Conservation (phyloP, 805 yeast genomes). For the Ogataea trehaloabstinens region DNA sequence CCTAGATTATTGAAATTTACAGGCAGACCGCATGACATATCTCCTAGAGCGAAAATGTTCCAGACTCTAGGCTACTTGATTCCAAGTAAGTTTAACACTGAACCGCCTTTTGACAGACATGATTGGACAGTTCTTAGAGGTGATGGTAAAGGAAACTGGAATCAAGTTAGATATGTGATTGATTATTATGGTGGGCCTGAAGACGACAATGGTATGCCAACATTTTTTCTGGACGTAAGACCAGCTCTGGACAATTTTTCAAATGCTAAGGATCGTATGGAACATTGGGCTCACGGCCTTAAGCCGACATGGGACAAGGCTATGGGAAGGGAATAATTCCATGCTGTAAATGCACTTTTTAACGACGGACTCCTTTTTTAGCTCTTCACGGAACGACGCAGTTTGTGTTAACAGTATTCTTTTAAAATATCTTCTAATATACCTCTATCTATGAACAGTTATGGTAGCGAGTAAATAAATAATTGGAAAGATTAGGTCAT, state of each 20-base stretch:
- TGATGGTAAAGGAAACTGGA: conserved; percentile 51
- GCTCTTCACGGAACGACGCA: too few species aligned
- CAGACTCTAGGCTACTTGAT: conserved; percentile 62
- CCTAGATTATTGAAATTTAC: conserved; percentile 86
- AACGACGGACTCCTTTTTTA: too few species aligned
- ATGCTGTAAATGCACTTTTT: conserved; percentile 9
- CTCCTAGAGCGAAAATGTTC: conserved; percentile 80
- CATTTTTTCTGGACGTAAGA: conserved; percentile 89
- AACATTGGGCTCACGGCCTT: conserved; percentile 51
- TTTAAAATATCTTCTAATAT: too few species aligned
- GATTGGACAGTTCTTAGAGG: conserved; percentile 95
- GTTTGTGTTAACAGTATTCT: too few species aligned
- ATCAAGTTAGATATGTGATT: conserved; percentile 82
- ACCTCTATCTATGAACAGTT: too few species aligned
- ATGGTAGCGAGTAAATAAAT: too few species aligned
- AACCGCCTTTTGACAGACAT: conserved; percentile 96
- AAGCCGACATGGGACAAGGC: conserved; percentile 69
- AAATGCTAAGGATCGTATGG: conserved; percentile 66
- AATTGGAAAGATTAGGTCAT: conserved; percentile 66
- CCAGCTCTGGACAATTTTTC: conserved; percentile 80
- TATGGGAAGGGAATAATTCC: conserved; percentile 47
- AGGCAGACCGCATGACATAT: conserved; percentile 84
- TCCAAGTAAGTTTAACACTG: conserved; percentile 69
- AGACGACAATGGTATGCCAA: conserved; percentile 80
- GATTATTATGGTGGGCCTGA: conserved; percentile 97